Base-by-base conservation (phyloP, 192 early-diverging fungal species). In the Linnemannia hyalina region DNA sequence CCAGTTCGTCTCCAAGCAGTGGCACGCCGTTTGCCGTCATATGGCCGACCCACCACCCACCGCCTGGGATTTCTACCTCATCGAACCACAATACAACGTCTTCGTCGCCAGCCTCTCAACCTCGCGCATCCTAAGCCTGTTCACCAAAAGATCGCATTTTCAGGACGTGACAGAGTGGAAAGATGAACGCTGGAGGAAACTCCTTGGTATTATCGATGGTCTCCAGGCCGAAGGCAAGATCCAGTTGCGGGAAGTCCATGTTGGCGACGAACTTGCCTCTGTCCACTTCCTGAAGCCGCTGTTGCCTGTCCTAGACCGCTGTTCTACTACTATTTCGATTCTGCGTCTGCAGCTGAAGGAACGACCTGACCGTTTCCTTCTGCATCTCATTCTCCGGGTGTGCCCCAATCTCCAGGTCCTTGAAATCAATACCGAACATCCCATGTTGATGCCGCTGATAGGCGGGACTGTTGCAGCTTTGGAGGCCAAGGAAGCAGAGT, bases 1-100 rank as follows among this genome's bases (percentile, higher is more conserved):
- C 6, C 68, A 44, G 32, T 32, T 38, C 3, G 77, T 78, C 18
- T 78, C 68, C 23, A 70, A 57, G 47, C 68, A 71, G 29, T 78
- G 76, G 76, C 36, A 40, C 13, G 68, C 46, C 18, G 44, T 78
- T 54, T 68, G 77, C 13, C 68, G 68, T 7, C 22, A 55, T 20
- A 70, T 78, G 29, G 49, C 15, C 20, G 46, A 46, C 22, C 20
- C 36, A 10, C 15, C 46, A 44, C 57, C 75, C 6, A 63, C 13
- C 11, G 18, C 60, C 29, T 76, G 75, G 75, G 55, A 32, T 15
- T 32, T 65, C 29, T 65, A 65, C 29, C 29, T 65, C 29, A 65
- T 65, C 60, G 60, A 65, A 10, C 60, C 60, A 3, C 60, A 65
- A 65, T 65, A 65, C 60, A 65, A 26, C 60, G 11, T 35, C 7